These are phyloP conservation scores for Euphorbia tirucalli DNA, from an alignment of 345 rosid genomes.

Conservation along the genomic window DNA sequence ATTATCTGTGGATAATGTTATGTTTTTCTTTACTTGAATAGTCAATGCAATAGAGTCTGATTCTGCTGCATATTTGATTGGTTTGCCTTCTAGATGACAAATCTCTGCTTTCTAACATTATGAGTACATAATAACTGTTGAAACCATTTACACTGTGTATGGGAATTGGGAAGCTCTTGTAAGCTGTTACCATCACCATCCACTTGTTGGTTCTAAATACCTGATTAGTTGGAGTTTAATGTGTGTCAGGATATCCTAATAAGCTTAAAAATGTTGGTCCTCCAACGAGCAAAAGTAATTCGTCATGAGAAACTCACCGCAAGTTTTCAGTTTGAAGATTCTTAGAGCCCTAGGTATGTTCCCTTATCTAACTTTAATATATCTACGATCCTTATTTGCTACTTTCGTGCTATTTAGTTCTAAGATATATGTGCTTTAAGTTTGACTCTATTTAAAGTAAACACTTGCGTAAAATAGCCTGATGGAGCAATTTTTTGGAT, in stretches of 20 bases:
- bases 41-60: not conserved
- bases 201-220: not conserved
- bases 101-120: not conserved
- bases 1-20: not conserved
- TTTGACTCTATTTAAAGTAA: not conserved
- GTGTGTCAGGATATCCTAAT: slow-evolving; percentile 57
- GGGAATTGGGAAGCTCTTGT: not conserved
- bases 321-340: slow-evolving; percentile 57
- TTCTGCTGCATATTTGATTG: not conserved
- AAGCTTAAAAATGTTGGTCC: slow-evolving; percentile 54
- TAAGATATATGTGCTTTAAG: not conserved
- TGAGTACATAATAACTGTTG: not conserved
- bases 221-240: not conserved
- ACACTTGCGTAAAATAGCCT: not conserved
- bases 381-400: too few species aligned
- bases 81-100: not conserved
- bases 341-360: slow-evolving; percentile 64
- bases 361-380: not conserved
- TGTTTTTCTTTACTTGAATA: not conserved
- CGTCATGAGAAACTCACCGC: slow-evolving; percentile 52
- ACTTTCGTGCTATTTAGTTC: not conserved
- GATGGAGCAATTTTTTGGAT: not conserved
- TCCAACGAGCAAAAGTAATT: slow-evolving; percentile 50
- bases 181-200: not conserved
- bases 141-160: not conserved